Base-by-base conservation (phyloP, 2,329 filamentous ascomycete species). In the Neoarthrinium moseri region DNA sequence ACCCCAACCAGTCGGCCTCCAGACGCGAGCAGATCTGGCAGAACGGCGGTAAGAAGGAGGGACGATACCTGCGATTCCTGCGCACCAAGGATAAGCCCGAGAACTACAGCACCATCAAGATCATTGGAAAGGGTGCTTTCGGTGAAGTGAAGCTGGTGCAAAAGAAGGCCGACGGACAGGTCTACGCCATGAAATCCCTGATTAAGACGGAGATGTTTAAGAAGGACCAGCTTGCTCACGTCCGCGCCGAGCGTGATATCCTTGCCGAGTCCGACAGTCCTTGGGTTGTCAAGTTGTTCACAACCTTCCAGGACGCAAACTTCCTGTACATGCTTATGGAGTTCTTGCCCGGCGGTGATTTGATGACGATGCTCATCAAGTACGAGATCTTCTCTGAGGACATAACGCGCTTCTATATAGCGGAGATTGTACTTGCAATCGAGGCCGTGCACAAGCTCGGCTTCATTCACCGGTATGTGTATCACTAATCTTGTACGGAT, bases 361-460 rank as follows among this genome's bases (percentile, higher is more conserved):
- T 99, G 66, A 99, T 99, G 94, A 99, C 94, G 4, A 99, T 99
- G 94, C 78, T 99, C 57, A 99, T 99, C 75, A 99, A 97, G 78
- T 99, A 99, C 63, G 94, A 99, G 67, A 96, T 99, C 66, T 99
- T 99, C 68, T 95, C 91, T 0, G 92, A 97, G 67, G 94, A 99
- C 57, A 97, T 99, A 56, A 99, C 94, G 23, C 84, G 94, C 15
- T 99, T 99, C 71, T 99, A 99, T 71, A 99, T 99, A 82, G 94
- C 94, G 20, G 92, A 99, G 68, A 92, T 97, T 59, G 89, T 96
- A 20, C 80, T 97, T 63, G 94, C 94, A n/a, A 97, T 99, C 56
- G 94, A 99, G 64, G 94, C 94, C 12, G 94, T 99, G 33, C 94
- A 99, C 71, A 96, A 95, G 68, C 80, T 97, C 54, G 94, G 94